phyloP scores from a whole-genome alignment of 2,329 filamentous ascomycete genomes.

The Fusarium citri region DNA sequence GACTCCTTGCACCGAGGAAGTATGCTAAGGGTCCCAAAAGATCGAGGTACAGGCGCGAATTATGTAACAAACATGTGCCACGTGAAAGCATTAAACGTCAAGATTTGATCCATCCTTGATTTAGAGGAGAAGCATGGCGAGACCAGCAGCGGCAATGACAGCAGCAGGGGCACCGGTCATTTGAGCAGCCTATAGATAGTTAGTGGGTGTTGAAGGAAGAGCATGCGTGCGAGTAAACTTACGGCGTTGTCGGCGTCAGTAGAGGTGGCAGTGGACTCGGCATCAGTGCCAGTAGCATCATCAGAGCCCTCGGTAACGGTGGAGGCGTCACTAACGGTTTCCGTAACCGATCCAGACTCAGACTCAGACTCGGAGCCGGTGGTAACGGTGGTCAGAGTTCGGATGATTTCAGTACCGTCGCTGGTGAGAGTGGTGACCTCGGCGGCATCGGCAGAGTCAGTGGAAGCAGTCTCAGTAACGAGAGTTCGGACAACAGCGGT shows the following conservation, averaged over 20 bases:
- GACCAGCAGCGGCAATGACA: slow-evolving; percentile 61
- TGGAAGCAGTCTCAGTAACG: slow-evolving; percentile 30
- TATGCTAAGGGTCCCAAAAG: slow-evolving; percentile 45
- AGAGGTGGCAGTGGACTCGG: slow-evolving; percentile 37
- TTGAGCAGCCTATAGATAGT: slow-evolving; percentile 49
- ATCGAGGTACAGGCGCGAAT: slow-evolving; percentile 54
- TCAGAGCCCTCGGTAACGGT: slow-evolving; percentile 27
- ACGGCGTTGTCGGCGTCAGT: slow-evolving; percentile 47
- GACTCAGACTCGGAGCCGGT: slow-evolving; percentile 26
- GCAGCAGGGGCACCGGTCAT: slow-evolving; percentile 60
- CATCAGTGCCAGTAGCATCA: slow-evolving; percentile 31
- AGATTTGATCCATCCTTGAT: slow-evolving; percentile 18
- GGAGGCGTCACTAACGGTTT: slow-evolving; percentile 39
- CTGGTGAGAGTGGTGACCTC: slow-evolving; percentile 40
- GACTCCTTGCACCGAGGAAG: slow-evolving; percentile 39
- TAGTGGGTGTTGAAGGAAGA: slow-evolving; percentile 2
- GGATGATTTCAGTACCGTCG: slow-evolving; percentile 32
- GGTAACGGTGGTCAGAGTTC: slow-evolving; percentile 39
- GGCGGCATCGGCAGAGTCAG: slow-evolving; percentile 23
- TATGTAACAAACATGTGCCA: slow-evolving; percentile 58
- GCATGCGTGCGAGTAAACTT: slow-evolving; percentile 32
- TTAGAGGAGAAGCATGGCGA: slow-evolving; percentile 63
- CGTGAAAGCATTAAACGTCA: slow-evolving; percentile 46
- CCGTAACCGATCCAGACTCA: slow-evolving; percentile 25
- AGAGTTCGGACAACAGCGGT: slow-evolving; percentile 38